Percentiles rank a stretch among this genome's conserved stretches.
phyloP scores from a whole-genome alignment of 805 yeast species.

The Yueomyces sp. region DNA sequence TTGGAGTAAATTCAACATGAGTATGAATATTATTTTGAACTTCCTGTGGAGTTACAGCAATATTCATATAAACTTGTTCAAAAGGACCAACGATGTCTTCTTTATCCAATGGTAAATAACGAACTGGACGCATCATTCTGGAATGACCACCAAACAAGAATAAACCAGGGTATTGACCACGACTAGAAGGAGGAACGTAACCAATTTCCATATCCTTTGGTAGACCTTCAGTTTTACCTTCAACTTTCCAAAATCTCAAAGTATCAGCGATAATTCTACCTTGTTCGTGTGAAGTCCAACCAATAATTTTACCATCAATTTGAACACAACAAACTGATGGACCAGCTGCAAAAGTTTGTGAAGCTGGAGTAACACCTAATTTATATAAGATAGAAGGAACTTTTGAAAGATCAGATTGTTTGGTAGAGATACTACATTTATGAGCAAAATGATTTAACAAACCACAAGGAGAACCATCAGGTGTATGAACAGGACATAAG shows the following conservation, averaged over 20 bases:
- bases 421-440: constrained; percentile 79
- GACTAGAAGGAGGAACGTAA: constrained; percentile 86
- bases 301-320: constrained; percentile 81
- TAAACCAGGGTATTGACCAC: constrained; percentile 96
- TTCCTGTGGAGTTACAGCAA: constrained; percentile 90
- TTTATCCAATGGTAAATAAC: constrained; percentile 73
- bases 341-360: constrained; percentile 70
- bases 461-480: constrained; percentile 99
- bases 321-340: constrained; percentile 84
- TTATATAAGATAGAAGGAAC: constrained; percentile 54
- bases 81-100: constrained; percentile 90
- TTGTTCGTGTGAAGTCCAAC: constrained; percentile 87
- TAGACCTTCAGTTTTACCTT: constrained; percentile 51
- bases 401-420: constrained; percentile 55
- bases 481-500: constrained; percentile 97
- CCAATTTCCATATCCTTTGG: constrained; percentile 88
- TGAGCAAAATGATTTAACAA: constrained; percentile 91
- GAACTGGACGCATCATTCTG: constrained; percentile 92
- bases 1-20: constrained; percentile 92
- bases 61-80: constrained; percentile 93
- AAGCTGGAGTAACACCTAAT: constrained; percentile 70
- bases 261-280: constrained; percentile 82
- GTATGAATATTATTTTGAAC: constrained; percentile 69
- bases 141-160: constrained; percentile 84
- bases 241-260: constrained; percentile 83